Percentiles rank a stretch among this genome's conserved stretches.
Conservation (phyloP, 1,284 basidiomycete genomes). For the Amylostereum areolatum region DNA sequence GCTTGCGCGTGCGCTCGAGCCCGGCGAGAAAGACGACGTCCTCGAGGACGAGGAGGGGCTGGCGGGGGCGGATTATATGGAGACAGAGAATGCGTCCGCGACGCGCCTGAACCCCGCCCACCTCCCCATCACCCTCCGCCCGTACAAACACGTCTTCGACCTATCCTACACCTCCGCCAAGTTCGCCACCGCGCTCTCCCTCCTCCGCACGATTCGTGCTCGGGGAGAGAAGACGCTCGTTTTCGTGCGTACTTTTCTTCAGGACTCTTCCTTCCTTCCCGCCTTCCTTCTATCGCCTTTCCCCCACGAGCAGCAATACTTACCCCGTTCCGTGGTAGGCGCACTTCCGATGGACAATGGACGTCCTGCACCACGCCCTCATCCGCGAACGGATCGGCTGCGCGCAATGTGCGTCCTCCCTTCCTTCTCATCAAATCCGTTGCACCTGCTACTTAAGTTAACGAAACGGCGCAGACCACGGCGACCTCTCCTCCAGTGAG, state of each 20-base stretch:
- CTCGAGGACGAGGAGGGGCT: too few species aligned
- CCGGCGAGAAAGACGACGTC: too few species aligned
- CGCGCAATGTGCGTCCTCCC: constrained; percentile 5
- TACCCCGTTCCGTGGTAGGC: neutral
- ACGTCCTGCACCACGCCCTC: neutral
- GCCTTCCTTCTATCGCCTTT: too few species aligned
- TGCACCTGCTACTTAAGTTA: neutral
- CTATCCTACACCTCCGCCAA: neutral
- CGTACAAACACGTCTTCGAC: neutral
- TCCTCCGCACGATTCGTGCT: neutral
- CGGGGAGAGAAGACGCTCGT: constrained; percentile 6
- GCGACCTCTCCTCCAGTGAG: neutral
- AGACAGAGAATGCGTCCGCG: neutral
- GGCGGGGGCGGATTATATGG: too few species aligned
- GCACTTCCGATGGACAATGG: constrained; percentile 2
- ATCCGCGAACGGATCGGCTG: neutral
- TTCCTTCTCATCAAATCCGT: neutral
- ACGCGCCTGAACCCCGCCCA: neutral
- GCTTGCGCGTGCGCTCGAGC: neutral
- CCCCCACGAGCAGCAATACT: too few species aligned
- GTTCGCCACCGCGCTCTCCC: neutral
- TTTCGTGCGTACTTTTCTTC: constrained; percentile 6
- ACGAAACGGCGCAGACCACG: constrained; percentile 2
- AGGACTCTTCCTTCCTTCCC: too few species aligned
- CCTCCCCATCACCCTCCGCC: too few species aligned